phyloP scores from a whole-genome alignment of 192 early-diverging fungal genomes.

The Glomus cerebriforme region DNA sequence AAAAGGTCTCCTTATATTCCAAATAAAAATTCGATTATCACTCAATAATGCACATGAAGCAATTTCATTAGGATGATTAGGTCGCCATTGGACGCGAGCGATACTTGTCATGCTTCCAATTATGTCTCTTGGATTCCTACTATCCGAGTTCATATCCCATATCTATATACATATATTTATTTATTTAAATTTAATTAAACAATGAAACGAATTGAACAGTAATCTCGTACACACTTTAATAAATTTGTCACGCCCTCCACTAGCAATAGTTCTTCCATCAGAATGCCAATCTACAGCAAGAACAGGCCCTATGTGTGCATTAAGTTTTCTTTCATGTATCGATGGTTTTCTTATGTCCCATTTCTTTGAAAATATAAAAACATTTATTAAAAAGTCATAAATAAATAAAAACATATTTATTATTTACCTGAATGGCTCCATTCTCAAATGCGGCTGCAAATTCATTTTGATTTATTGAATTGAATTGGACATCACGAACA shows the following conservation, averaged over 20 bases:
- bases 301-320: slow-evolving; percentile 71
- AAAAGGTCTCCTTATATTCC: slow-evolving; percentile 71
- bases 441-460: slow-evolving; percentile 84
- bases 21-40: slow-evolving; percentile 69
- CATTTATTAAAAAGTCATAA: not conserved
- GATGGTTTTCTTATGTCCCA: slow-evolving; percentile 78
- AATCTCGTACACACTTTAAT: slow-evolving; percentile 59
- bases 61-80: slow-evolving; percentile 64
- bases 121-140: slow-evolving; percentile 53
- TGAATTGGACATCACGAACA: slow-evolving; percentile 82
- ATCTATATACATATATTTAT: slow-evolving; percentile 41
- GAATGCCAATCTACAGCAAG: slow-evolving; percentile 77
- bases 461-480: slow-evolving; percentile 56
- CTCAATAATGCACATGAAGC: slow-evolving; percentile 66
- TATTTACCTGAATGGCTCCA: slow-evolving; percentile 67
- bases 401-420: not conserved
- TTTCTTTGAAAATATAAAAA: slow-evolving; percentile 46
- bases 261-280: slow-evolving; percentile 69
- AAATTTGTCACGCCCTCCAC: slow-evolving; percentile 72
- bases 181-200: too few species aligned
- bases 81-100: slow-evolving; percentile 72
- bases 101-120: slow-evolving; percentile 71
- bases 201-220: not conserved
- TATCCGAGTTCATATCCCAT: slow-evolving; percentile 71
- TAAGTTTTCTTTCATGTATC: slow-evolving; percentile 63